phyloP scores from a whole-genome alignment of 345 rosid genomes.

The Eucalyptus erythrocorys region DNA sequence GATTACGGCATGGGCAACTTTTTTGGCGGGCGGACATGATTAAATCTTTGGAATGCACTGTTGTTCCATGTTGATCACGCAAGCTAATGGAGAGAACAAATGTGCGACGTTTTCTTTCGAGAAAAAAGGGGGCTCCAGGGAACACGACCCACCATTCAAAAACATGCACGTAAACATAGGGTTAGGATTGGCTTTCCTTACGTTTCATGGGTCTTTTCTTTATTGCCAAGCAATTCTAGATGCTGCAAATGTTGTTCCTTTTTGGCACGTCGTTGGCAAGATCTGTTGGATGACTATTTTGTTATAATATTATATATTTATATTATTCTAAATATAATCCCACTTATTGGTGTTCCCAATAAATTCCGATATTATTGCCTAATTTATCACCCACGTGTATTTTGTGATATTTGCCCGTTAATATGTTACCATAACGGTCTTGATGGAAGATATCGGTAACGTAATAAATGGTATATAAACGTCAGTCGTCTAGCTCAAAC shows the following conservation, averaged over 20 bases:
- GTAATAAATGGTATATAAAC: too few species aligned
- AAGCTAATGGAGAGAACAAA: background rate
- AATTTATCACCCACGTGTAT: too few species aligned
- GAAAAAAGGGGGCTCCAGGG: background rate
- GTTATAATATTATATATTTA: too few species aligned
- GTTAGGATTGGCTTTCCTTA: background rate
- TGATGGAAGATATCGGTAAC: too few species aligned
- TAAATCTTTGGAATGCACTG: background rate
- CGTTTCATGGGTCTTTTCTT: background rate
- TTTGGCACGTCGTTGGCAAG: background rate
- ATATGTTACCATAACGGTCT: too few species aligned
- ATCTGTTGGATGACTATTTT: background rate
- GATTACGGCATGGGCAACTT: background rate
- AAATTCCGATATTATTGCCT: too few species aligned
- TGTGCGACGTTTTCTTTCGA: background rate
- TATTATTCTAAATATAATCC: too few species aligned
- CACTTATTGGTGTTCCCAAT: too few species aligned
- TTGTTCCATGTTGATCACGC: background rate
- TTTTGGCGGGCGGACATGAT: background rate
- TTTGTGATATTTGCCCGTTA: too few species aligned
- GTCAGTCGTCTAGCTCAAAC: too few species aligned
- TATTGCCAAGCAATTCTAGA: background rate
- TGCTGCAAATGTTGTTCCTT: background rate
- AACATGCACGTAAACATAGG: background rate
- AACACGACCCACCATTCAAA: background rate